Evolutionary conservation across 2,329 filamentous ascomycete genomes (phyloP).

Genomic region (Alternaria ethzedia): DNA sequence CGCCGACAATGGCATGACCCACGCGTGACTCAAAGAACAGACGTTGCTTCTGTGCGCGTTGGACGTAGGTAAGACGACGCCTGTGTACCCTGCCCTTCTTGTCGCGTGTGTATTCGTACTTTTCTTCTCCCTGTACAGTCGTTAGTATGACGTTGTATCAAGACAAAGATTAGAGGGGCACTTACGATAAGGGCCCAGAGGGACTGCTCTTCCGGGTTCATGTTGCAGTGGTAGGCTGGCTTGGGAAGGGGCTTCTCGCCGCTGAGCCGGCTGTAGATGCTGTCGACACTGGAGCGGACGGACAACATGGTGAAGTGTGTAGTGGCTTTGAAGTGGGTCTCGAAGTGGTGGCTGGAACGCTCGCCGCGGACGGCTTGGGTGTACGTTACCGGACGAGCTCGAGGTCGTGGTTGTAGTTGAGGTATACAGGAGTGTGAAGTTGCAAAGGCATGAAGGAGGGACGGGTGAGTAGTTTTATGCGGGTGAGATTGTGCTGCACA

Average conservation of each 20-base stretch:
- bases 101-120: conserved; percentile 16
- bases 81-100: conserved; percentile 21
- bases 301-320: conserved; percentile 18
- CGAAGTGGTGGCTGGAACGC: neutral
- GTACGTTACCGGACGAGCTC: conserved; percentile 9
- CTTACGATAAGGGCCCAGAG: conserved; percentile 28
- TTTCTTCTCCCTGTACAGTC: conserved; percentile 21
- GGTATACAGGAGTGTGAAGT: neutral
- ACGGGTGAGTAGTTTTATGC: neutral
- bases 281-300: conserved; percentile 14
- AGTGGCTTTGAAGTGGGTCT: neutral
- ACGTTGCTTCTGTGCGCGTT: conserved; percentile 20
- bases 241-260: conserved; percentile 26
- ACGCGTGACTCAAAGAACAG: conserved; percentile 27
- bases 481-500: conserved; percentile 6
- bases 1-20: conserved; percentile 26
- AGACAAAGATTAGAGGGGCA: neutral
- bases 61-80: conserved; percentile 14
- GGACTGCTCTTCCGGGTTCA: conserved; percentile 28
- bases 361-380: conserved; percentile 7
- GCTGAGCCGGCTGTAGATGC: conserved; percentile 19
- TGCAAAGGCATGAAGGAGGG: neutral
- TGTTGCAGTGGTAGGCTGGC: conserved; percentile 24
- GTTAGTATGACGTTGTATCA: neutral
- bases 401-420: neutral